Evolutionary conservation across 164 flowering plant species (phyloP).

Genomic region (Malania oleifera): DNA sequence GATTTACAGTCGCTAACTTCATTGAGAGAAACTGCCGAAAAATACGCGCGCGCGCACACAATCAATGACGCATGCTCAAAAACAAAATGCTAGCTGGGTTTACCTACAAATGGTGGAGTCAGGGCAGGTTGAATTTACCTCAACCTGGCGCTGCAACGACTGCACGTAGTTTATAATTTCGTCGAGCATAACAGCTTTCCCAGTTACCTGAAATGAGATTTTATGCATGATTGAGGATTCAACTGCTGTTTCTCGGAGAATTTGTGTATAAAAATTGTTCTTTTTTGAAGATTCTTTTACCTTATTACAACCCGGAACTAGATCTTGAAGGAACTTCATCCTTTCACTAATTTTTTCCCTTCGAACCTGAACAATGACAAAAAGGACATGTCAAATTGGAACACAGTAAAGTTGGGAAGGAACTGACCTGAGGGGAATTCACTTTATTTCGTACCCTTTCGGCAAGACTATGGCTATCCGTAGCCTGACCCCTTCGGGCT

Average conservation of each 20-base stretch:
- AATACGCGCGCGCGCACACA: no score
- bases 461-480: conserved; percentile 95
- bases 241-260: no score
- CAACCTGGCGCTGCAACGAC: conserved; percentile 91
- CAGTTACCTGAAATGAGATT: conserved; percentile 59
- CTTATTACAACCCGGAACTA: conserved; percentile 98
- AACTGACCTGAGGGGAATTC: no score
- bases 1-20: conserved; percentile 74
- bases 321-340: conserved; percentile 94
- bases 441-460: conserved; percentile 63
- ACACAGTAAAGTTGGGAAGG: not conserved
- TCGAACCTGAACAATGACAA: conserved; percentile 47
- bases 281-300: no score
- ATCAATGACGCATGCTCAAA: conserved; percentile 2
- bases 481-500: conserved; percentile 98
- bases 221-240: conserved; percentile 11
- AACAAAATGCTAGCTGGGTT: not conserved
- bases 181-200: conserved; percentile 95
- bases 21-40: conserved; percentile 69
- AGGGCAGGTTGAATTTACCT: conserved; percentile 41
- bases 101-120: not conserved
- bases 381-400: not conserved
- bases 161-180: conserved; percentile 95
- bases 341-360: conserved; percentile 93
- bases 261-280: no score